Base-by-base conservation (phyloP, 306 rosid species). In the Acmispon strigosus region DNA sequence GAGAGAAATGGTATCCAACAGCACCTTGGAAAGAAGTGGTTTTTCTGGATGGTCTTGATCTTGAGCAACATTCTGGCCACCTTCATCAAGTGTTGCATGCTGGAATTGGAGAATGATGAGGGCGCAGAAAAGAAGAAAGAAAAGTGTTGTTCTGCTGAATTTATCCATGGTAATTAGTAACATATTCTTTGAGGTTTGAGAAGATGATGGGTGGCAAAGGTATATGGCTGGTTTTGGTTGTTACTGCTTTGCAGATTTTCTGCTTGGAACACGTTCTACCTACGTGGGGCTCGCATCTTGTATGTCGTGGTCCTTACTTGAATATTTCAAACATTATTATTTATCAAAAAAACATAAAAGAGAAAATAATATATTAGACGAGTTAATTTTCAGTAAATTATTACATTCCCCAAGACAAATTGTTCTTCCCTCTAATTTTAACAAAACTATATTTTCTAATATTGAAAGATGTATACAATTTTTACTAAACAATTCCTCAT, bases 281-380 rank as follows among this genome's bases (percentile, higher is more conserved):
- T 51, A 67, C 76, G 86, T 83, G 85, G 79, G 72, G 8, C 45
- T 75, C 14, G 29, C 73, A 41, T 81, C 88, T 81, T 76, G 80
- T 73, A 74, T 71, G 71, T 79, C 62, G 88, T 78, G 62, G 27
- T 53, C 74, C 62, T 19, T 29, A 19, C 51, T 85, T 85, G 93
- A 88, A 88, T 43, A 1, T 66, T 84, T 83, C 92, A 85, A 83
- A 62, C 73, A 50, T 51, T 29, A 0, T 52, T 12, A 14, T 74
- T 62, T 62, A 19, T 8, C 54, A 3, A 9, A 16, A 7, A 19
- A 50, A 20, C 22, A 20, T 13, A 2, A 3, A 58, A 10, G 37
- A 11, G 5, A n/a, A 6, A 24, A 60, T 17, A 36, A 6, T 60
- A 60, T 32, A 6, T 6, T 32, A 12, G 4, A 62, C 0, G 5